These are phyloP conservation scores for Arachis monticola DNA, from an alignment of 331 rosid species.

Conservation along the genomic window DNA sequence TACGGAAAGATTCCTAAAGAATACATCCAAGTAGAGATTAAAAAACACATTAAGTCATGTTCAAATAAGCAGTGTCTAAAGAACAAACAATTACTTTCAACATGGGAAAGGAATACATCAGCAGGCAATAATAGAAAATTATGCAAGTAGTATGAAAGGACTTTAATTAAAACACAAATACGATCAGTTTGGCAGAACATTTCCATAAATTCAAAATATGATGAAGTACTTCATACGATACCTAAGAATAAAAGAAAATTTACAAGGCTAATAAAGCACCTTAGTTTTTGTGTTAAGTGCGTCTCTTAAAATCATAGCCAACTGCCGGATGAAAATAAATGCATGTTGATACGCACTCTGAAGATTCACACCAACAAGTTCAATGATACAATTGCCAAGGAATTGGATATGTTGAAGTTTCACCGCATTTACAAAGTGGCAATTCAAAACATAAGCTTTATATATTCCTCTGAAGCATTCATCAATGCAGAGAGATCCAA, in stretches of 20 bases:
- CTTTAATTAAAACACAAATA: slow-evolving; percentile 26
- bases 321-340: slow-evolving; percentile 81
- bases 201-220: slow-evolving; percentile 8
- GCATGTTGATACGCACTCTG: slow-evolving; percentile 92
- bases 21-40: slow-evolving; percentile 37
- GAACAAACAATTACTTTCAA: slow-evolving; percentile 20
- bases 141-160: slow-evolving; percentile 11
- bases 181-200: slow-evolving; percentile 19
- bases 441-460: slow-evolving; percentile 90
- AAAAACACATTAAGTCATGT: slow-evolving; percentile 31
- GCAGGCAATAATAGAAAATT: slow-evolving; percentile 18
- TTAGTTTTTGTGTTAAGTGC: slow-evolving; percentile 85
- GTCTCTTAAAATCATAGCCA: slow-evolving; percentile 88
- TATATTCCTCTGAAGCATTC: slow-evolving; percentile 91
- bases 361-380: slow-evolving; percentile 79
- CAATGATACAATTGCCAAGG: slow-evolving; percentile 80
- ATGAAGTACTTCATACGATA: not conserved
- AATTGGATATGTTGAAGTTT: slow-evolving; percentile 83
- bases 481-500: slow-evolving; percentile 88
- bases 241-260: slow-evolving; percentile 29
- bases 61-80: slow-evolving; percentile 14
- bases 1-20: slow-evolving; percentile 86
- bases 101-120: slow-evolving; percentile 16
- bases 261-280: slow-evolving; percentile 52
- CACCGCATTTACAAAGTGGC: slow-evolving; percentile 82